Conservation (phyloP, 1,284 basidiomycete species). For the Fomitopsis palustris region DNA sequence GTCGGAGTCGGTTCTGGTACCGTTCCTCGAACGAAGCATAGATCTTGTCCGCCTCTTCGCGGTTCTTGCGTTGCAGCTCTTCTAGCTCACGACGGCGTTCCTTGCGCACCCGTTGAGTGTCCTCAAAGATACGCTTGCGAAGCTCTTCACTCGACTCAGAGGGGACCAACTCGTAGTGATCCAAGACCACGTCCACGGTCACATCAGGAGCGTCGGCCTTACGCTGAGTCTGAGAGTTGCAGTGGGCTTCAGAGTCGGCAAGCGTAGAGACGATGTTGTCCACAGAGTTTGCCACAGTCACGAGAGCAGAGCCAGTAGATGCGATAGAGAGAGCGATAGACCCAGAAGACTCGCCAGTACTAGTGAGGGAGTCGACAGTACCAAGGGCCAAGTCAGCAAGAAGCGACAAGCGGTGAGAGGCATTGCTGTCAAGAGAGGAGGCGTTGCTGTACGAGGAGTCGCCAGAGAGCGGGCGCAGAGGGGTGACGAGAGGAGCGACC, state of each 20-base stretch:
- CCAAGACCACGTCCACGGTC: too few species aligned
- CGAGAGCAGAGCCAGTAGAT: neutral
- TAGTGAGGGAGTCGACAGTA: neutral
- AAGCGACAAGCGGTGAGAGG: neutral
- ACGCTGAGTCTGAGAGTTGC: too few species aligned
- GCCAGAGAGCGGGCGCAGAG: neutral
- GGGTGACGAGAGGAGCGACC: neutral
- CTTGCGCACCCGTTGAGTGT: neutral
- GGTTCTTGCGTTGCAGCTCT: neutral
- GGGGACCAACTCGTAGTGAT: neutral
- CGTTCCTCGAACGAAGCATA: neutral
- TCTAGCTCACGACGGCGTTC: neutral
- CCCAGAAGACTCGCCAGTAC: neutral
- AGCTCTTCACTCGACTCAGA: neutral
- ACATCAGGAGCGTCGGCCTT: too few species aligned
- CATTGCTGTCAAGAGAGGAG: neutral
- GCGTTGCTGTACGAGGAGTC: neutral
- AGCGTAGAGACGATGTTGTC: neutral
- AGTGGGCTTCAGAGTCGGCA: neutral
- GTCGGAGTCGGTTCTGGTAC: neutral
- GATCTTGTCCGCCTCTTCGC: neutral
- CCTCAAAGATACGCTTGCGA: neutral
- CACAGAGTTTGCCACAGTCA: neutral
- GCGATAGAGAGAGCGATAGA: neutral
- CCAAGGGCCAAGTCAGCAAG: neutral